phyloP scores from a whole-genome alignment of 345 rosid species.

The Balakata baccata region DNA sequence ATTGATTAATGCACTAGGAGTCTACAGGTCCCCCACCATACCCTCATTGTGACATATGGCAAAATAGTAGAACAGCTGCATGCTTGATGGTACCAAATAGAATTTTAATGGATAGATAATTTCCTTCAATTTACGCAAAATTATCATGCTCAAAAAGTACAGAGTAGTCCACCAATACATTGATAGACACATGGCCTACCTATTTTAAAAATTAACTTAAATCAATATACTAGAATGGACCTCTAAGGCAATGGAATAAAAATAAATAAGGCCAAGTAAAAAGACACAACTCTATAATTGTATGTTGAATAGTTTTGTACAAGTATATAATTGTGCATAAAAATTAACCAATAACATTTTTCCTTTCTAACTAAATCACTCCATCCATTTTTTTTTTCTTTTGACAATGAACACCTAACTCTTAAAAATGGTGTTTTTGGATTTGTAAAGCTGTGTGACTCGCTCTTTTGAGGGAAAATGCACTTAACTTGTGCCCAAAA shows the following conservation, averaged over 20 bases:
- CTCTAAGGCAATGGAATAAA: background rate
- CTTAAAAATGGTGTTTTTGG: no score
- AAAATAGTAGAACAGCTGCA: background rate
- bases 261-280: background rate
- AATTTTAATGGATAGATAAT: background rate
- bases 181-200: background rate
- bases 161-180: background rate
- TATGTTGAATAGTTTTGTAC: no score
- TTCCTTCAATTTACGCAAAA: background rate
- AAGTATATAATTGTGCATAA: background rate
- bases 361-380: background rate
- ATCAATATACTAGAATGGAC: no score
- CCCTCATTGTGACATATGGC: background rate
- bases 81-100: background rate
- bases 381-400: slow-evolving; percentile 1
- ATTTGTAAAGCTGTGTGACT: no score
- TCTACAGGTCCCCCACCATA: no score
- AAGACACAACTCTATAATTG: background rate
- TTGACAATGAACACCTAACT: no score
- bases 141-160: background rate
- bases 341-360: background rate
- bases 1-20: no score
- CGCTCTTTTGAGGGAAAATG: no score
- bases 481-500: background rate
- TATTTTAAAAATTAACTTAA: background rate